Evolutionary conservation across 257 asterid species (phyloP).

Genomic region (Scutellaria baicalensis): DNA sequence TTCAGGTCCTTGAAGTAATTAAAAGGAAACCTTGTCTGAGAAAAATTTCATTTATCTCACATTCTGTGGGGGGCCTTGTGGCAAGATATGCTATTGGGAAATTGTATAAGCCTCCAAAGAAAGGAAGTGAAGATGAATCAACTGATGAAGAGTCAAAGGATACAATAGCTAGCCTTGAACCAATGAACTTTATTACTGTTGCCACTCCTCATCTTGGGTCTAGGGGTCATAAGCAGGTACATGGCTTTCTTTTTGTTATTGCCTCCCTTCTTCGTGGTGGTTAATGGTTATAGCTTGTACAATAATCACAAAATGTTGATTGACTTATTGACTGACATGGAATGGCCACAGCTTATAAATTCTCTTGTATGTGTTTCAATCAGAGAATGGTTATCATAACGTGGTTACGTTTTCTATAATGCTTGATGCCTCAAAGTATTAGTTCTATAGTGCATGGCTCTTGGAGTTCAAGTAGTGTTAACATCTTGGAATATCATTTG

Average conservation of each 20-base stretch:
- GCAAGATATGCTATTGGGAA: constrained; percentile 93
- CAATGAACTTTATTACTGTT: constrained; percentile 76
- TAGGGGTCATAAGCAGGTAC: constrained; percentile 95
- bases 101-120: constrained; percentile 49
- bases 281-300: not conserved
- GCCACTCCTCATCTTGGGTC: constrained; percentile 99
- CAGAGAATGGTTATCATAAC: not conserved
- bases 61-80: constrained; percentile 99
- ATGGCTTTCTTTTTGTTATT: constrained; percentile 2
- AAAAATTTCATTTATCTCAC: constrained; percentile 88
- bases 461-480: not conserved
- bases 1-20: constrained; percentile 75
- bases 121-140: constrained; percentile 35
- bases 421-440: not conserved
- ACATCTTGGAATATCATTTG: not conserved
- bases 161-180: constrained; percentile 80
- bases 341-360: not conserved
- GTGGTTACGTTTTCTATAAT: not conserved
- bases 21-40: constrained; percentile 55
- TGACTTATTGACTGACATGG: not conserved
- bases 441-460: not conserved
- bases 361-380: not conserved
- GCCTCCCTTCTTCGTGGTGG: not conserved
- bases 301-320: not conserved
- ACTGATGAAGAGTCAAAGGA: constrained; percentile 48